Evolutionary conservation across 169 alveolate species (phyloP).

Genomic region (Babesia ovata): DNA sequence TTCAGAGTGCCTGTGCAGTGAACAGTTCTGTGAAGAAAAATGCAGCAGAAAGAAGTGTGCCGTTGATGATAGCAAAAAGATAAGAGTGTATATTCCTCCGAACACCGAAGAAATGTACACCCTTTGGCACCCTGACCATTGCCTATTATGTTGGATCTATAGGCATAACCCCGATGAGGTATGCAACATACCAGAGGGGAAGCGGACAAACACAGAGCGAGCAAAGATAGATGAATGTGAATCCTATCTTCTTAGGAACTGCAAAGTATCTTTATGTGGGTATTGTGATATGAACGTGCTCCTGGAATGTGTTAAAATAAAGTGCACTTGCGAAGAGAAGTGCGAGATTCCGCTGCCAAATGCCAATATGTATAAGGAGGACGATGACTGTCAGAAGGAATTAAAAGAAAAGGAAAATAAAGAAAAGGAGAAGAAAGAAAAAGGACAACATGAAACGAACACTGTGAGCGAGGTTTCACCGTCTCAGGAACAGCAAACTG

Average conservation of each 20-base stretch:
- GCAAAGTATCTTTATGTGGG: constrained; percentile 49
- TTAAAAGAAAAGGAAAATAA: not conserved
- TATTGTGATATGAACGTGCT: constrained; percentile 54
- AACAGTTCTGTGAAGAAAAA: constrained; percentile 10
- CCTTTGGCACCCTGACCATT: not conserved
- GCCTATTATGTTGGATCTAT: constrained; percentile 30
- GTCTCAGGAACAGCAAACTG: not conserved
- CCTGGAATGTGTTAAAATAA: constrained; percentile 36
- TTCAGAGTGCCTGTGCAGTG: constrained; percentile 19
- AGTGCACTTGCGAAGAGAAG: constrained; percentile 23
- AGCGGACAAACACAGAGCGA: not conserved
- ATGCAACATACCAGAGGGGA: not conserved
- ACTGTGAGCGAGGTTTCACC: too few species aligned
- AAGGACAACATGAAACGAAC: too few species aligned
- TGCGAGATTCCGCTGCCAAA: constrained; percentile 25
- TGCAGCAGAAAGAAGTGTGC: not conserved
- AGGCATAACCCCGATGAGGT: constrained; percentile 39
- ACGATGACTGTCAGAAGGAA: constrained; percentile 5
- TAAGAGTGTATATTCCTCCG: not conserved
- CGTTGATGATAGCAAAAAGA: not conserved
- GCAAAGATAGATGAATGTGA: not conserved
- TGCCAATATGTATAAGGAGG: constrained; percentile 16
- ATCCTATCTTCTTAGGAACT: constrained; percentile 40
- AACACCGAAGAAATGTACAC: constrained; percentile 24
- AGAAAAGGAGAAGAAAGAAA: not conserved